Percentiles rank a stretch among this genome's conserved stretches.
phyloP scores from a whole-genome alignment of 1,284 basidiomycete genomes.

The Mycena sp. region DNA sequence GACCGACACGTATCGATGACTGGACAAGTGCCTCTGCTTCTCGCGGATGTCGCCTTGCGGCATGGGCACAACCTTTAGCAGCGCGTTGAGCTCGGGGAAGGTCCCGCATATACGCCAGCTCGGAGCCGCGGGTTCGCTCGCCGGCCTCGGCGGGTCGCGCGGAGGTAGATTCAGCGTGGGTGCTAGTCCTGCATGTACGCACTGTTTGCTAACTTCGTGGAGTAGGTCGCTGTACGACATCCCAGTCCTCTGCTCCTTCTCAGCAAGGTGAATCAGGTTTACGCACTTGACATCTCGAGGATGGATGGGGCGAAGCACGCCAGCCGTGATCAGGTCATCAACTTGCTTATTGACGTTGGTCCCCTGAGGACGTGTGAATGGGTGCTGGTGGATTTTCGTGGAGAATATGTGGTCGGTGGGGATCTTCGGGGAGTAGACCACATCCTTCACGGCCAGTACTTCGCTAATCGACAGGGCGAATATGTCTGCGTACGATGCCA shows the following conservation, averaged over 20 bases:
- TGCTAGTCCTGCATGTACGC: no score
- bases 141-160: neutral
- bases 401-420: no score
- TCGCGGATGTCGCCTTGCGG: neutral
- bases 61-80: neutral
- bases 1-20: neutral
- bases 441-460: no score
- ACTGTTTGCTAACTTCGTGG: neutral
- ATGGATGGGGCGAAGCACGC: neutral
- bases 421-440: no score
- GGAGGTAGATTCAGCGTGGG: neutral
- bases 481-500: no score
- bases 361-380: neutral
- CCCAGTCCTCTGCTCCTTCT: neutral
- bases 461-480: no score
- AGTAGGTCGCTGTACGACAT: neutral
- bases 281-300: neutral
- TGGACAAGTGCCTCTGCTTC: neutral
- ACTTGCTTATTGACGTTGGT: neutral
- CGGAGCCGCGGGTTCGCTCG: neutral
- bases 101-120: neutral
- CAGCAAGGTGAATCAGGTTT: neutral
- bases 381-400: no score
- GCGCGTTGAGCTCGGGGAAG: neutral
- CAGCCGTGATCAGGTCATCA: neutral